phyloP scores from a whole-genome alignment of 2,329 filamentous ascomycete species.

The Fusarium solani-melongenae region DNA sequence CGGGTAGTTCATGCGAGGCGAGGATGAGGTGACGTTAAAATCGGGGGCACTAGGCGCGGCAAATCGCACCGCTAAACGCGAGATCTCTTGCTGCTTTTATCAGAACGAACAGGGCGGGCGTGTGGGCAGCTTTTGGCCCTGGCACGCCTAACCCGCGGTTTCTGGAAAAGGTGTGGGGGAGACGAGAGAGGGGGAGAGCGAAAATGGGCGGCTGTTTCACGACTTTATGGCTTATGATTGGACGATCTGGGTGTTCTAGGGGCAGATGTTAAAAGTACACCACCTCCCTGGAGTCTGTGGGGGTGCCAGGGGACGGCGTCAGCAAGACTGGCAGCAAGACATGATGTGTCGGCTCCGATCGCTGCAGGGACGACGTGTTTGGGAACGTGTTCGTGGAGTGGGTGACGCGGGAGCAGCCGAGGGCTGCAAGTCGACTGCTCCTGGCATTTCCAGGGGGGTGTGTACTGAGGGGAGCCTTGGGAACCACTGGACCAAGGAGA shows the following conservation, averaged over 20 bases:
- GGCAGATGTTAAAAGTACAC: conserved; percentile 58
- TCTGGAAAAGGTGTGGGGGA: conserved; percentile 41
- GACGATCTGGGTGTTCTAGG: conserved; percentile 50
- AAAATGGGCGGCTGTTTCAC: conserved; percentile 54
- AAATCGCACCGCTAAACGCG: conserved; percentile 52
- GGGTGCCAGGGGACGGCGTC: conserved; percentile 38
- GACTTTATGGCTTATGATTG: conserved; percentile 67
- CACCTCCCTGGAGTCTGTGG: conserved; percentile 49
- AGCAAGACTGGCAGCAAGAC: conserved; percentile 34
- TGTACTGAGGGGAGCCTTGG: conserved; percentile 34
- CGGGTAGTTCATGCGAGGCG: conserved; percentile 37
- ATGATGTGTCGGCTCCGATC: conserved; percentile 37
- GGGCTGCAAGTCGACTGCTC: conserved; percentile 30
- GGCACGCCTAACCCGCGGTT: conserved; percentile 42
- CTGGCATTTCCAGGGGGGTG: conserved; percentile 33
- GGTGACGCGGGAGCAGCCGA: conserved; percentile 44
- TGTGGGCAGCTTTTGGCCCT: conserved; percentile 40
- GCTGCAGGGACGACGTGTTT: conserved; percentile 33
- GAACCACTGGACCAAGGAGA: conserved; percentile 31
- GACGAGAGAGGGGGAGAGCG: conserved; percentile 19
- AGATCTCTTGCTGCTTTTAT: conserved; percentile 57
- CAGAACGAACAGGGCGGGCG: conserved; percentile 38
- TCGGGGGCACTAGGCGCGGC: conserved; percentile 45
- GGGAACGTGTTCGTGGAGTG: conserved; percentile 30
- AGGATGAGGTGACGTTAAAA: conserved; percentile 44